Percentiles rank a stretch among this genome's conserved stretches.
phyloP scores from a whole-genome alignment of 345 rosid species.

The Erucastrum elatum region DNA sequence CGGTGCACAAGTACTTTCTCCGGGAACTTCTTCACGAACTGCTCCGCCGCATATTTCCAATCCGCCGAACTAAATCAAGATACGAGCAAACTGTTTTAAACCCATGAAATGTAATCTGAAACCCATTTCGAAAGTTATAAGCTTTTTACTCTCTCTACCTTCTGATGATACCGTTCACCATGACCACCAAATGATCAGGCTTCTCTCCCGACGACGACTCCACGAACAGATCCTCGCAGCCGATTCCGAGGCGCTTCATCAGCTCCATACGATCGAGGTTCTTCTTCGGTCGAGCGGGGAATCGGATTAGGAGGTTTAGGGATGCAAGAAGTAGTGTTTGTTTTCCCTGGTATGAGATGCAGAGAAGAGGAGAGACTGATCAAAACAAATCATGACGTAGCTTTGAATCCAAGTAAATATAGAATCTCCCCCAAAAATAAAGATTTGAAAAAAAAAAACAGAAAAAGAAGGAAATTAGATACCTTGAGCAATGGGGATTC shows the following conservation, averaged over 20 bases:
- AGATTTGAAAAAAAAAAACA: no score
- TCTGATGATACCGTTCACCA: conserved; percentile 84
- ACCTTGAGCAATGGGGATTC: no score
- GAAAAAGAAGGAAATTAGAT: no score
- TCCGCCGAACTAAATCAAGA: conserved; percentile 64
- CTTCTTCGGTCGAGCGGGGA: no score
- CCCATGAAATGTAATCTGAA: neutral
- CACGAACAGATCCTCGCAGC: conserved; percentile 63
- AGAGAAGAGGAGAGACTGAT: no score
- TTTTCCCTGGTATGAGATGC: no score
- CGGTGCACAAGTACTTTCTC: conserved; percentile 82
- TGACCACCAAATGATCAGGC: conserved; percentile 76
- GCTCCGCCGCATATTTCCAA: conserved; percentile 89
- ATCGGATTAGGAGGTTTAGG: no score
- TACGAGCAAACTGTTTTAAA: neutral
- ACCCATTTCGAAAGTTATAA: neutral
- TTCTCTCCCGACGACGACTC: conserved; percentile 27
- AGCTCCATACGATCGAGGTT: conserved; percentile 42
- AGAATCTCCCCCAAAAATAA: no score
- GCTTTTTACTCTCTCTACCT: conserved; percentile 38
- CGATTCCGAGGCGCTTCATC: conserved; percentile 41
- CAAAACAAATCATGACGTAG: no score
- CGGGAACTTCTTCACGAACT: conserved; percentile 82
- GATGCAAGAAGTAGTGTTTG: no score
- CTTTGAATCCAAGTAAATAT: no score